Evolutionary conservation across 2,329 filamentous ascomycete genomes (phyloP), one percentile per base, ranked within the genome.

Genomic region (Moelleriella libera): DNA sequence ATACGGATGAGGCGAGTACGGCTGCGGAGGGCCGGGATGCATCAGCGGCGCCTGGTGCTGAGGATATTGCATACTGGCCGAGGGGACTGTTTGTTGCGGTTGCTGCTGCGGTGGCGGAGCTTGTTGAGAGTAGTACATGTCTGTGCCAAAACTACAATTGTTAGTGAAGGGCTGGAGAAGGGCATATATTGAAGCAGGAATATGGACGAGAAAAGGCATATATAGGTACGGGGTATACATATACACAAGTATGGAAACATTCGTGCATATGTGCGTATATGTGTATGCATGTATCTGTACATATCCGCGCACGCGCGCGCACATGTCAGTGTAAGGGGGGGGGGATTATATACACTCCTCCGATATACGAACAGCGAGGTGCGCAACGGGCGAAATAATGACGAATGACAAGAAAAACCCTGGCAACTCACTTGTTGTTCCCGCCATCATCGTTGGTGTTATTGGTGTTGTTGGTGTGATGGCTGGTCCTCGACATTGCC

Each of bases 61-160:
- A n/a, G 78, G 70, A 64, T 95, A 94, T 56, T 89, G 85, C 43
- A 77, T 71, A 64, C 73, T 75, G 50, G 81, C 73, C 0, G 88
- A 85, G 11, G 87, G 83, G 43, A 85, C 84, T 28, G 85, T 81
- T 62, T 88, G n/a, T n/a, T n/a, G n/a, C n/a, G n/a, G 32, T 37
- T 37, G 32, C 32, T 37, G 32, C 32, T 7, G 84, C 8, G 85
- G 82, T 50, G 81, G 74, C 58, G 84, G 85, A 50, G 80, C 74
- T 62, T 92, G 85, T 58, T 78, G 71, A 61, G 82, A 76, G 60
- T 92, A 88, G 65, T 94, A 92, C 82, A 94, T 85, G 58, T 94
- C 90, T 56, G 80, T 78, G 57, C 64, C 61, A 57, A 58, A 62
- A 45, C 55, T 58, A 40, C 57, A 49, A 44, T 63, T 63, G 43